Conservation (phyloP, 331 rosid species). For the Telfairia occidentalis region DNA sequence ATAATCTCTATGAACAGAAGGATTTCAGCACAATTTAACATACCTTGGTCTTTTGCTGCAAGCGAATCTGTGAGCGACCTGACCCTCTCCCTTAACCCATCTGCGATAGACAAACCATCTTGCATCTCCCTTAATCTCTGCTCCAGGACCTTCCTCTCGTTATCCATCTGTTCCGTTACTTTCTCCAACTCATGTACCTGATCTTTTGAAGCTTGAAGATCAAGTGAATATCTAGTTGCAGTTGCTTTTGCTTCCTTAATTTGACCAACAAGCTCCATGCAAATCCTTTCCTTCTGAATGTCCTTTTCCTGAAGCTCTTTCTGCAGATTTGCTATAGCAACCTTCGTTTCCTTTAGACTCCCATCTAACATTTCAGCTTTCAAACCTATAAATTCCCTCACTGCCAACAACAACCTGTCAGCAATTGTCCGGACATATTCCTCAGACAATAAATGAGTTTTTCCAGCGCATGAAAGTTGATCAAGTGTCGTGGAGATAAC, state of each 20-base stretch:
- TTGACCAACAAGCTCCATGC: slow-evolving; percentile 79
- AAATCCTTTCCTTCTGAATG: slow-evolving; percentile 60
- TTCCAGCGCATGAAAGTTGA: slow-evolving; percentile 20
- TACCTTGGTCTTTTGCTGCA: slow-evolving; percentile 83
- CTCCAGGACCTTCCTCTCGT: slow-evolving; percentile 41
- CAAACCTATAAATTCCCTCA: slow-evolving; percentile 46
- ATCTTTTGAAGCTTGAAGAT: slow-evolving; percentile 55
- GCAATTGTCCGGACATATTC: slow-evolving; percentile 46
- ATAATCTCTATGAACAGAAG: slow-evolving; percentile 11
- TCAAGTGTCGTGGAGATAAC: slow-evolving; percentile 16
- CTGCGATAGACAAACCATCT: slow-evolving; percentile 34
- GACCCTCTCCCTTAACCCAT: slow-evolving; percentile 55
- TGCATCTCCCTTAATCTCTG: slow-evolving; percentile 51
- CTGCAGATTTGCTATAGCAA: slow-evolving; percentile 51
- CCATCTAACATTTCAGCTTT: slow-evolving; percentile 49
- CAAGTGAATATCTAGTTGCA: slow-evolving; percentile 37
- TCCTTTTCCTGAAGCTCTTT: slow-evolving; percentile 92
- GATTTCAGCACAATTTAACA: slow-evolving; percentile 16
- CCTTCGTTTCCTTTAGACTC: slow-evolving; percentile 64
- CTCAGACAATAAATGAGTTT: slow-evolving; percentile 34
- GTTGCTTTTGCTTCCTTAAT: slow-evolving; percentile 77
- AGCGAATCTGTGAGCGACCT: slow-evolving; percentile 50
- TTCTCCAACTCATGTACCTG: slow-evolving; percentile 50
- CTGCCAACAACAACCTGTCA: slow-evolving; percentile 48
- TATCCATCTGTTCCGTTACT: slow-evolving; percentile 35